Evolutionary conservation across 192 early-diverging fungal species (phyloP), one percentile per base, ranked within the genome.

Genomic region (Podila minutissima): DNA sequence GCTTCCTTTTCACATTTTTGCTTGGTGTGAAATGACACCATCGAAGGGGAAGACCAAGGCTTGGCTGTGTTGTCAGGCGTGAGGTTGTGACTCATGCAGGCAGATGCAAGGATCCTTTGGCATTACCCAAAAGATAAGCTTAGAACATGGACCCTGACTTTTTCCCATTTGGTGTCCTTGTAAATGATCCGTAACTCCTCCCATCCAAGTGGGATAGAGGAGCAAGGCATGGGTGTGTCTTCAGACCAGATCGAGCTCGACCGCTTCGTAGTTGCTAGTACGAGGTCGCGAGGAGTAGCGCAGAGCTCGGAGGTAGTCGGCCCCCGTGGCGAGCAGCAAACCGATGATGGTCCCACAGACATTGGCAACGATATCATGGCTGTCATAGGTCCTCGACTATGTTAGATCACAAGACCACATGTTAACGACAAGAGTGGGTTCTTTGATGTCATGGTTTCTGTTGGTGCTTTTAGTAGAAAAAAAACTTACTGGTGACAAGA

Each of bases 341-440:
- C 77, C 77, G 2, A 63, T 24, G 11, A 17, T 11, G n/a, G 71
- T 58, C 7, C 77, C 77, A 26, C 61, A 46, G 20, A 62, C 48
- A 38, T 81, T 81, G 32, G 77, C 70, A 2, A 69, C 38, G 32
- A 81, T 81, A 60, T 81, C 77, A 31, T 81, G 71, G 22, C 61
- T 60, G 57, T 81, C 77, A 32, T 73, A 81, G 15, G 77, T 51
- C 24, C 77, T 68, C 31, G 77, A 63, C 77, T 81, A 61, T 41
- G 29, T n/a, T 7, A n/a, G 0, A n/a, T 53, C 50, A 53, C 19
- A 17, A n/a, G 50, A 53, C 17, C 20, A 53, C 20, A 24, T 60
- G n/a, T 17, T 24, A 60, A 24, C 17, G 19, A 60, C 17, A 31
- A 59, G 19, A 0, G 35, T 37, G 35, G 35, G 35, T 37, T 8